Conservation (phyloP, 2,329 filamentous ascomycete genomes). For the Trichoderma sp. region DNA sequence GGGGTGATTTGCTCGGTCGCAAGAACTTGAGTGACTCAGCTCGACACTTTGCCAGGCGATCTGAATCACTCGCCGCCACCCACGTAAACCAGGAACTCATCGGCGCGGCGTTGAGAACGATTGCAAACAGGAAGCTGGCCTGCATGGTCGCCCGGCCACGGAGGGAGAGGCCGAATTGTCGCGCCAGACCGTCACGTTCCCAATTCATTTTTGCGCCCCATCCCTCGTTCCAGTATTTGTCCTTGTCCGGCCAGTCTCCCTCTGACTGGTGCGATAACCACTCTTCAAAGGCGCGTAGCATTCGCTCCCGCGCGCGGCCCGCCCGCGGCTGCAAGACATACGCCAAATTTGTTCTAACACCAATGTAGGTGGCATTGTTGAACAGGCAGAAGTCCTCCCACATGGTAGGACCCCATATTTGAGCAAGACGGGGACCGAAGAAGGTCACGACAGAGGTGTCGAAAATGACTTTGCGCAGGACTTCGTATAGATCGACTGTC, state of each 20-base stretch:
- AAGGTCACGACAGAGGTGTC: neutral
- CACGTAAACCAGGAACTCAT: neutral
- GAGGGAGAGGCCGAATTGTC: neutral
- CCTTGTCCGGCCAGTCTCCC: neutral
- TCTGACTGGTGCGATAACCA: neutral
- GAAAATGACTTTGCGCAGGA: neutral
- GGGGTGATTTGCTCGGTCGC: neutral
- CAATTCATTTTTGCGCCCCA: conserved; percentile 4
- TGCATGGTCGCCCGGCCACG: conserved; percentile 5
- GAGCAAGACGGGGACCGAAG: conserved; percentile 3
- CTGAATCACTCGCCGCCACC: neutral
- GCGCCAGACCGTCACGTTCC: neutral
- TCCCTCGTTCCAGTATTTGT: conserved; percentile 3
- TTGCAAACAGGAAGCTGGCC: conserved; percentile 4
- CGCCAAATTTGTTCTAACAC: neutral
- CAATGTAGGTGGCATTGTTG: conserved; percentile 8
- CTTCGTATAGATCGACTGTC: neutral
- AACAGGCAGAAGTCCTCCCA: conserved; percentile 8
- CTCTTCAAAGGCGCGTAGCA: conserved; percentile 8
- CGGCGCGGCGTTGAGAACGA: conserved; percentile 1
- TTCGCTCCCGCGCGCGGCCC: neutral
- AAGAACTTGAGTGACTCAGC: neutral
- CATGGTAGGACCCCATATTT: conserved; percentile 1
- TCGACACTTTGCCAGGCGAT: neutral
- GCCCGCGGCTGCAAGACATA: neutral